Evolutionary conservation across 106 monocot species (phyloP).

Genomic region (Dendrobium chrysotoxum): DNA sequence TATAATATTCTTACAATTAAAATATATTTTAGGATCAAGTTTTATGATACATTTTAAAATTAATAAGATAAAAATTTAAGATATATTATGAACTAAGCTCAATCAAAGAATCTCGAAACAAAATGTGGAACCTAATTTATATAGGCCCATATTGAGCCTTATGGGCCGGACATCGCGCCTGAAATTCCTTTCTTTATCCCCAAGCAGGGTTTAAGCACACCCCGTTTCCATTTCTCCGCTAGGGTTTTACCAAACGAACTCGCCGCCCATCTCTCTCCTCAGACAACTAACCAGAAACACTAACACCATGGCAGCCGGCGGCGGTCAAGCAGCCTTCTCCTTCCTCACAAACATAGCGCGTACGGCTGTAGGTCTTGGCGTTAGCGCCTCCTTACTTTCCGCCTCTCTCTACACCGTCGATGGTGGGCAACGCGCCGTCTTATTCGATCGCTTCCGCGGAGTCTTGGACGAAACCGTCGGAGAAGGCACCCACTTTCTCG

Average conservation of each 20-base stretch:
- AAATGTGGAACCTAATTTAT: too few species aligned
- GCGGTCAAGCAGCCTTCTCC: constrained; percentile 13
- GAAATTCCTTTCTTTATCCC: neutral
- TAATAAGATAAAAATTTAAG: too few species aligned
- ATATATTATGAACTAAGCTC: too few species aligned
- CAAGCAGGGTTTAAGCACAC: neutral
- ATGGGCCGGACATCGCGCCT: neutral
- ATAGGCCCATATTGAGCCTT: too few species aligned
- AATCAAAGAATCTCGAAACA: too few species aligned
- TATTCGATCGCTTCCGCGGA: constrained; percentile 93
- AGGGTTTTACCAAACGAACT: neutral
- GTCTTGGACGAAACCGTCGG: constrained; percentile 69
- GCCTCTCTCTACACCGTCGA: constrained; percentile 90
- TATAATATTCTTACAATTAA: too few species aligned
- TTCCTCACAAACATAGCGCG: constrained; percentile 28
- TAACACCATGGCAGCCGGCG: constrained; percentile 19
- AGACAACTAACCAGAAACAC: neutral
- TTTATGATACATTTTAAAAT: too few species aligned
- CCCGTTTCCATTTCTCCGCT: neutral
- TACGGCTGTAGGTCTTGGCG: constrained; percentile 15
- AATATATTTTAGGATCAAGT: too few species aligned
- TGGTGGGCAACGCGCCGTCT: constrained; percentile 87
- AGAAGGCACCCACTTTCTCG: constrained; percentile 88
- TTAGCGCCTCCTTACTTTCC: constrained; percentile 12
- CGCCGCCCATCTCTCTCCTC: neutral